A percentile compares a stretch with the other conserved stretches of the same genome.
phyloP scores from a whole-genome alignment of 768 basidiomycete species.

The Lactifluus subvellereus region DNA sequence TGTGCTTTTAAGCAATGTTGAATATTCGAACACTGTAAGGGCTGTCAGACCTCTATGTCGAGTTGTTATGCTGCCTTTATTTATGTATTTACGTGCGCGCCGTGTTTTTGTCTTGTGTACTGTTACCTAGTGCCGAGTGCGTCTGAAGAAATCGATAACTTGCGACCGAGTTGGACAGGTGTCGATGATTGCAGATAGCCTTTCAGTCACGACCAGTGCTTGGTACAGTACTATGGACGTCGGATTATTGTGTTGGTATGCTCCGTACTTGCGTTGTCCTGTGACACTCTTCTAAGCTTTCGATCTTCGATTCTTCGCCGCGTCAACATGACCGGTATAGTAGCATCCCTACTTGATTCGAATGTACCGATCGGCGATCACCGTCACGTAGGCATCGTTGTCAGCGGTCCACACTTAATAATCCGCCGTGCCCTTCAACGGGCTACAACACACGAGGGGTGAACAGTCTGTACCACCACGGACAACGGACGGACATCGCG shows the following conservation, averaged over 20 bases:
- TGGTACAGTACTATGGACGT: too few species aligned
- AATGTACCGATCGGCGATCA: slow-evolving; percentile 5
- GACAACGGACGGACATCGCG: too few species aligned
- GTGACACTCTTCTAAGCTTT: background rate
- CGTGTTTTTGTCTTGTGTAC: slow-evolving; percentile 20
- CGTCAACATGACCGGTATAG: background rate
- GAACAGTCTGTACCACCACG: too few species aligned
- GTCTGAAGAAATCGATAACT: background rate
- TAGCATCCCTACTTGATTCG: background rate
- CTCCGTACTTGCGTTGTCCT: too few species aligned
- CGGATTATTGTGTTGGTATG: too few species aligned
- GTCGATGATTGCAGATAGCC: too few species aligned
- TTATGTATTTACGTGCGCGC: slow-evolving; percentile 21
- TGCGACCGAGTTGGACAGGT: background rate
- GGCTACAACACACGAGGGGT: too few species aligned
- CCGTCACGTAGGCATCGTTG: background rate
- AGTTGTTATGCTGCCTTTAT: slow-evolving; percentile 14
- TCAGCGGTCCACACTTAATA: too few species aligned
- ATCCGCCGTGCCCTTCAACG: background rate
- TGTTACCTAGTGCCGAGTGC: slow-evolving; percentile 5
- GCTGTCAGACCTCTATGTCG: slow-evolving; percentile 4
- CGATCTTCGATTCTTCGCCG: background rate
- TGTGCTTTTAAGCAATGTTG: slow-evolving; percentile 2
- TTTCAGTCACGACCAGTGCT: too few species aligned
- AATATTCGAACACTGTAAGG: slow-evolving; percentile 10